These are phyloP conservation scores for Colletotrichum tofieldiae DNA, from an alignment of 2,329 filamentous ascomycete genomes.

Conservation along the genomic window DNA sequence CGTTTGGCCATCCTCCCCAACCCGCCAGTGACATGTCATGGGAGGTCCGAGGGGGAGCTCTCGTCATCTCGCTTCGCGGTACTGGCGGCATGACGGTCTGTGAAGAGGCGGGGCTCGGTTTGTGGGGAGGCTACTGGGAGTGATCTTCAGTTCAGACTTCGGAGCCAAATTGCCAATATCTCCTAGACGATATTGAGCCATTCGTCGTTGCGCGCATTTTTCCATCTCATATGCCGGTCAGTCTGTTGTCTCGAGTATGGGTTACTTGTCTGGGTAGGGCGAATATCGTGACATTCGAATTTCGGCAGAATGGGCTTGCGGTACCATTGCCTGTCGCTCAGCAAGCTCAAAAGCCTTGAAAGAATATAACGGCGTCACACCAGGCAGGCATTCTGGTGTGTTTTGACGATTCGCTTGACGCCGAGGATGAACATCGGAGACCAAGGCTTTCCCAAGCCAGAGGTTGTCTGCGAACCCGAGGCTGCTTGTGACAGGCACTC, in stretches of 20 bases:
- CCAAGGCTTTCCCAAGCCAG: neutral
- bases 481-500: conserved; percentile 25
- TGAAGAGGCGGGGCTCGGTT: neutral
- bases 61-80: conserved; percentile 26
- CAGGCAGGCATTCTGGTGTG: neutral
- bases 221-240: neutral
- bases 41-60: neutral
- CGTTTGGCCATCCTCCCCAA: neutral
- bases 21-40: neutral
- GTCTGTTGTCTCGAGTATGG: neutral
- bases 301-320: neutral
- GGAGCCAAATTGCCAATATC: neutral
- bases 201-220: neutral
- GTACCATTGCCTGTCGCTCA: neutral
- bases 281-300: neutral
- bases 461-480: conserved; percentile 16
- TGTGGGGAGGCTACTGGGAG: conserved; percentile 9
- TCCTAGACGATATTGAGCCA: neutral
- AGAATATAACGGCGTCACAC: conserved; percentile 3
- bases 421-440: conserved; percentile 14
- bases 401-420: conserved; percentile 7
- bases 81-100: conserved; percentile 26
- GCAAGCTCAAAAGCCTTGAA: neutral
- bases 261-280: neutral
- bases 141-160: neutral